Evolutionary conservation across 768 basidiomycete species (phyloP).

Genomic region (Mycena crocata): DNA sequence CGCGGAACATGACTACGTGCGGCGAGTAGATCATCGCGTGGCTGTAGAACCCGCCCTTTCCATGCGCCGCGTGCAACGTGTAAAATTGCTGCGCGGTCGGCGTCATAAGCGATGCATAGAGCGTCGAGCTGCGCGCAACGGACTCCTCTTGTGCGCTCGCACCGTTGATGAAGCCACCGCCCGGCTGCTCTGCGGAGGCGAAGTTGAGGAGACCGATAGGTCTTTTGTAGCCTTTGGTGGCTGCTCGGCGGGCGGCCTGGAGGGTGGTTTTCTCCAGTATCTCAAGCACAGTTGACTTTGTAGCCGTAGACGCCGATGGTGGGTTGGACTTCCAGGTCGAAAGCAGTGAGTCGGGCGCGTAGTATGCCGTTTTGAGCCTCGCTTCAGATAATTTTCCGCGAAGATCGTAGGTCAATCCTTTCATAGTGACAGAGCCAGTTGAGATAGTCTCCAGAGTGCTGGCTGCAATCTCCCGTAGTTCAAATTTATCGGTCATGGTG

Average conservation of each 20-base stretch:
- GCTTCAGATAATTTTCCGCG: conserved; percentile 39
- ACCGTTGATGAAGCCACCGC: conserved; percentile 75
- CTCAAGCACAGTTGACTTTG: conserved; percentile 50
- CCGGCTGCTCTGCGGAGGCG: conserved; percentile 76
- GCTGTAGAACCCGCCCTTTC: conserved; percentile 45
- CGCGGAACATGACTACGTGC: conserved; percentile 56
- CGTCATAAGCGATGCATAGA: conserved; percentile 73
- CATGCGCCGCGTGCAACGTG: conserved; percentile 61
- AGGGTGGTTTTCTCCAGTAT: conserved; percentile 74
- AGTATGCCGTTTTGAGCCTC: conserved; percentile 62
- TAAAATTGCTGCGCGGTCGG: conserved; percentile 71
- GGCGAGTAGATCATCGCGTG: conserved; percentile 68
- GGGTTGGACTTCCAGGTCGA: conserved; percentile 55
- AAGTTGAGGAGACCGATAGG: conserved; percentile 79
- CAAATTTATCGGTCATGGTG: conserved; percentile 1
- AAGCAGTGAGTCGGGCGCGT: conserved; percentile 59
- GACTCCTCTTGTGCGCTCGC: conserved; percentile 86
- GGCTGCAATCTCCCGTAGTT: conserved; percentile 23
- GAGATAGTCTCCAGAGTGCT: conserved; percentile 18
- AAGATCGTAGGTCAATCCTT: conserved; percentile 46
- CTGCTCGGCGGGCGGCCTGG: conserved; percentile 60
- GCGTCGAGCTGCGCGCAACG: conserved; percentile 79
- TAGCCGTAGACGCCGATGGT: neutral
- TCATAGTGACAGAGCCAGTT: conserved; percentile 28
- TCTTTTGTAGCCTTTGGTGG: conserved; percentile 26